These are phyloP conservation scores for Santalum album DNA, from an alignment of 164 flowering plant species.

Conservation along the genomic window DNA sequence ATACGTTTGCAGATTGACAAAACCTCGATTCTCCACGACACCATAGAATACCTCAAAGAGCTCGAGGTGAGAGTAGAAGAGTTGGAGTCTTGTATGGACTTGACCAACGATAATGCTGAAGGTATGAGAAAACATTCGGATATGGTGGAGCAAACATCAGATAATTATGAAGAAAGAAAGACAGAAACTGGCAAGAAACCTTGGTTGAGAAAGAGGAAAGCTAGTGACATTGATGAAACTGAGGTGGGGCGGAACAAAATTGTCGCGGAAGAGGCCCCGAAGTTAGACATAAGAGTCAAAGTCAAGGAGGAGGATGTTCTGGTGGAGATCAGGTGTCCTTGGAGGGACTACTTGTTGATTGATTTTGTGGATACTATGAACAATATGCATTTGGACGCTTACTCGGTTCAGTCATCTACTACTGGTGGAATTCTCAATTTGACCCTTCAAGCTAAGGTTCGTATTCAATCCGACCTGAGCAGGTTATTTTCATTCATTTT, in stretches of 20 bases:
- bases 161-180: constrained; percentile 39
- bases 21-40: constrained; percentile 53
- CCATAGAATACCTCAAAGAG: constrained; percentile 61
- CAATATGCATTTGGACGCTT: constrained; percentile 53
- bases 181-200: constrained; percentile 16
- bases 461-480: background rate
- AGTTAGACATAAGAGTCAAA: constrained; percentile 41
- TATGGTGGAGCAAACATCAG: constrained; percentile 52
- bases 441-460: constrained; percentile 66
- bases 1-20: constrained; percentile 49
- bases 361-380: constrained; percentile 61
- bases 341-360: constrained; percentile 59
- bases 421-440: constrained; percentile 46
- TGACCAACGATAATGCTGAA: constrained; percentile 23
- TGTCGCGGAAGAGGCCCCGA: constrained; percentile 20
- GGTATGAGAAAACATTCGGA: constrained; percentile 36
- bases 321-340: constrained; percentile 61
- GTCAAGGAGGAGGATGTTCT: constrained; percentile 39
- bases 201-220: constrained; percentile 59
- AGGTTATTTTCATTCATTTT: background rate
- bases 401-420: constrained; percentile 58
- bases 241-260: constrained; percentile 25
- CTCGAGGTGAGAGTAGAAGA: constrained; percentile 79
- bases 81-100: constrained; percentile 45
- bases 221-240: constrained; percentile 36